phyloP scores from a whole-genome alignment of 208 protist genomes.

The Wallacemonas sp. region DNA sequence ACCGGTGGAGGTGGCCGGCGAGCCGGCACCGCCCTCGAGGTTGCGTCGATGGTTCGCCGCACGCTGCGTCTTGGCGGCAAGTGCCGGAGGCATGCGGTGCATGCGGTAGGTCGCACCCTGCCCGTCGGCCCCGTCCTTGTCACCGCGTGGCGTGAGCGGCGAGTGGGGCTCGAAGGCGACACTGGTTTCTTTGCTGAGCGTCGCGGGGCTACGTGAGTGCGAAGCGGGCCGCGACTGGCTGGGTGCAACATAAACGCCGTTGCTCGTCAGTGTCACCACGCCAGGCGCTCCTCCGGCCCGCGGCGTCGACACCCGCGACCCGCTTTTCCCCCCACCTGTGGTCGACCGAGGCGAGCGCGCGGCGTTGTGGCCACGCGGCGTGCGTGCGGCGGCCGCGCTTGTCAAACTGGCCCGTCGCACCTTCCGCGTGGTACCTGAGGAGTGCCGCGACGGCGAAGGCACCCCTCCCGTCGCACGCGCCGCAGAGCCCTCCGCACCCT shows the following conservation, averaged over 20 bases:
- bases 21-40: neutral
- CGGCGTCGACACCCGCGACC: too few relatives aligned
- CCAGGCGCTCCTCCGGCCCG: too few relatives aligned
- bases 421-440: neutral
- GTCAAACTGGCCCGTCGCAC: neutral
- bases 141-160: neutral
- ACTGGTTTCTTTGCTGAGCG: neutral
- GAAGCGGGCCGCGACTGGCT: neutral
- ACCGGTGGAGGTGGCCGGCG: too few relatives aligned
- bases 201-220: neutral
- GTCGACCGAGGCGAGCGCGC: neutral
- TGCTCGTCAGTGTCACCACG: too few relatives aligned
- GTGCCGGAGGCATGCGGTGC: neutral
- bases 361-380: neutral
- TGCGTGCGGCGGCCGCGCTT: neutral
- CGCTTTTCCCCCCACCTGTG: neutral
- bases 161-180: neutral
- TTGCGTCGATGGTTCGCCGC: neutral
- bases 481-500: too few relatives aligned
- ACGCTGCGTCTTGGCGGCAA: conserved; percentile 7
- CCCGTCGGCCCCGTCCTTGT: neutral
- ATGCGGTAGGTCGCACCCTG: neutral
- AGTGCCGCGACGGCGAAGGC: neutral
- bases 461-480: too few relatives aligned
- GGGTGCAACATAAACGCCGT: too few relatives aligned